Evolutionary conservation across 2,329 filamentous ascomycete species (phyloP).

Genomic region (Teratosphaeria viscida): DNA sequence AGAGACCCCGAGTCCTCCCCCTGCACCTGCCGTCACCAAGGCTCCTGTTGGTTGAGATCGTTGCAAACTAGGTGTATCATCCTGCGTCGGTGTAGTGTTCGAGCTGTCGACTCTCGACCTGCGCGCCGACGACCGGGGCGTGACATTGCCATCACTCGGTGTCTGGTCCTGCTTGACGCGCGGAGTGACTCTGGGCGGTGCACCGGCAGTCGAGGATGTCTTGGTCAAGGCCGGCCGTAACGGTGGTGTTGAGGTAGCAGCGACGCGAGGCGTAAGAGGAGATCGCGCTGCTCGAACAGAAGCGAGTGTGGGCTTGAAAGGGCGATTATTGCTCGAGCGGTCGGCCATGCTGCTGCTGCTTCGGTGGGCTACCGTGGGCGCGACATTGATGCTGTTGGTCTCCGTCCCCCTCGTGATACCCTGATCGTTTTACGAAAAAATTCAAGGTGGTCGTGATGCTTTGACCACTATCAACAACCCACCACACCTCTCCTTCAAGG

Average conservation of each 20-base stretch:
- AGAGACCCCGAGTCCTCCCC: conserved; percentile 6
- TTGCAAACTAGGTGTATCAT: conserved; percentile 9
- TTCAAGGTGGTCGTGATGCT: neutral
- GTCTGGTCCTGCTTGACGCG: conserved; percentile 27
- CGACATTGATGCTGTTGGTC: neutral
- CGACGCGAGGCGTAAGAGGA: conserved; percentile 50
- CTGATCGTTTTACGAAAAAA: neutral
- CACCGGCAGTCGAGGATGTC: conserved; percentile 20
- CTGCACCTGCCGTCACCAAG: conserved; percentile 3
- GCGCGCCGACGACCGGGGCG: conserved; percentile 65
- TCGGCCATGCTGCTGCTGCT: conserved; percentile 4
- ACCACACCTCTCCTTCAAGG: neutral
- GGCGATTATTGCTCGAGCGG: conserved; percentile 40
- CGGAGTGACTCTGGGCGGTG: conserved; percentile 28
- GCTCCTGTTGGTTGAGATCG: conserved; percentile 5
- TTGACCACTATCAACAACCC: neutral
- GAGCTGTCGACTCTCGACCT: conserved; percentile 61
- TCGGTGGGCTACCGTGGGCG: neutral
- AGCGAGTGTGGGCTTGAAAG: conserved; percentile 60
- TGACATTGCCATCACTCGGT: conserved; percentile 55
- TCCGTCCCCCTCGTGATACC: neutral
- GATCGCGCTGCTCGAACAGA: conserved; percentile 46
- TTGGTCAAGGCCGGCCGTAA: conserved; percentile 20
- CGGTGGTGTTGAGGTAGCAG: conserved; percentile 17
- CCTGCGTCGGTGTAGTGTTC: conserved; percentile 33